These are phyloP conservation scores for Rhodotorula sp. DNA, from an alignment of 1,284 basidiomycete genomes.

Conservation along the genomic window DNA sequence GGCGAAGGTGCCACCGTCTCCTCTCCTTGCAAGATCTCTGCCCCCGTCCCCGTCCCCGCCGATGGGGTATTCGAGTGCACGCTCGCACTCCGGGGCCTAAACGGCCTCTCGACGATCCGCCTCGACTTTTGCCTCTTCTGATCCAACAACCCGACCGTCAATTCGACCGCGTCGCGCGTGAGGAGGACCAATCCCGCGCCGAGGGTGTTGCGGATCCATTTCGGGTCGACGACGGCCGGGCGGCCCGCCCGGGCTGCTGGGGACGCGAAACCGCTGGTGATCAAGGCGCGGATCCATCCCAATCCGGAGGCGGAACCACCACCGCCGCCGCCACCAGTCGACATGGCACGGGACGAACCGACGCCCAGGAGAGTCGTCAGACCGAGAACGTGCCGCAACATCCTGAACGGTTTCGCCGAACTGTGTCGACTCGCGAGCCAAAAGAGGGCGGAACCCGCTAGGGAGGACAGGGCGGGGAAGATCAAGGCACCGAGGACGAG, in stretches of 20 bases:
- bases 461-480: constrained; percentile 30
- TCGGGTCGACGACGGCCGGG: constrained; percentile 33
- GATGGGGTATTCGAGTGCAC: background rate
- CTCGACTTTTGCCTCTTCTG: constrained; percentile 34
- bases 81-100: constrained; percentile 20
- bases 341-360: too few species aligned
- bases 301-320: background rate
- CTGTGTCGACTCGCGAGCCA: constrained; percentile 24
- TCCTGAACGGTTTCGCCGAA: background rate
- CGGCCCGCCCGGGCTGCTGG: too few species aligned
- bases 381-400: constrained; percentile 9
- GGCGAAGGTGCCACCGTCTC: background rate
- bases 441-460: constrained; percentile 28
- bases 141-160: constrained; percentile 34
- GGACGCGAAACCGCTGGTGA: too few species aligned
- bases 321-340: too few species aligned
- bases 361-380: constrained; percentile 19
- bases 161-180: constrained; percentile 32
- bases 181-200: constrained; percentile 40
- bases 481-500: constrained; percentile 38
- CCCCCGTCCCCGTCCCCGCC: background rate
- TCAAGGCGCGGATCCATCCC: constrained; percentile 12
- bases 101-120: constrained; percentile 34
- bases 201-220: constrained; percentile 42
- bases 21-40: background rate